Base-by-base conservation (phyloP, 768 basidiomycete genomes). In the Chlorophyllum brunneum region DNA sequence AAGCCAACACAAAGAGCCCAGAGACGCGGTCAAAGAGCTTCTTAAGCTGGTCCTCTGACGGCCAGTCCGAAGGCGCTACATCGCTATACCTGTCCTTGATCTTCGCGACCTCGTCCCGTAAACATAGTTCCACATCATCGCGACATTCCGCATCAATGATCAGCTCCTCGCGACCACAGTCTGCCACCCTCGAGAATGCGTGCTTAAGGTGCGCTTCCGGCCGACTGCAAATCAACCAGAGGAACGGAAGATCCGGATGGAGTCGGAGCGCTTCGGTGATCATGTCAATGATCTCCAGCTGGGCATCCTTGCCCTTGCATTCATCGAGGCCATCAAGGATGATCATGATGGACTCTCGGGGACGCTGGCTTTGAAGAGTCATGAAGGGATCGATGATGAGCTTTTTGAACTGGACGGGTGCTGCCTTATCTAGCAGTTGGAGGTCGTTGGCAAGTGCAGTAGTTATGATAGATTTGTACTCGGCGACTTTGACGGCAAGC, bases 311-410 rank as follows among this genome's bases (percentile, higher is more conserved):
- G 6, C 52, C 52, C 1, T 38, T 22, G 26, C 52, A 54, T 16
- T 54, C 52, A 29, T 54, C 43, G 2, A 54, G 27, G 2, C 52
- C 52, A 16, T 54, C 52, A 7, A 54, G 5, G 11, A 54, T 29
- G 0, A 54, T 26, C 5, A 54, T 8, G 13, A 39, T 24, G 8
- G 41, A 30, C 22, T 15, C 7, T 7, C 18, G 29, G 38, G 8
- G 29, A 4, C 29, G 8, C 7, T 30, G 43, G 9, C 26, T 22
- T 9, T 45, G 27, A 8, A 45, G 42, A 5, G 6, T 7, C 18
- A 26, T 16, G 18, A 55, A 38, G 2, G 54, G 54, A 4, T 42
- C 22, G n/a, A 55, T 16, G 5, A 55, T 37, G 37, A 55, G 54
- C 2, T 26, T 24, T 13, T 44, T 33, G 16, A 50, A 34, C 16